Evolutionary conservation across 2,329 filamentous ascomycete species (phyloP), one percentile per base, ranked within the genome.

Genomic region (Zymoseptoria brevis): DNA sequence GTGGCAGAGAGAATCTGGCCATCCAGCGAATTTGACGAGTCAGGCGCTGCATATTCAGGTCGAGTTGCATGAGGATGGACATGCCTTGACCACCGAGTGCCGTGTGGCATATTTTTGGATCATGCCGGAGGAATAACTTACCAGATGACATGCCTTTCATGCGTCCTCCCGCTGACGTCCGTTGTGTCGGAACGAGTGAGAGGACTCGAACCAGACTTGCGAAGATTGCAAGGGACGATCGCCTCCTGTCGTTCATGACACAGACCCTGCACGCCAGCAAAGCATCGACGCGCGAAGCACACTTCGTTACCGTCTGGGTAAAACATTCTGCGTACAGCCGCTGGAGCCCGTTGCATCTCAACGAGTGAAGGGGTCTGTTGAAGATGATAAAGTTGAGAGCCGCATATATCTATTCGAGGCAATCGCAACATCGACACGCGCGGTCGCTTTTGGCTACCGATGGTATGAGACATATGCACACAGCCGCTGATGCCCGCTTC

Each of bases 401-500:
- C 35, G 35, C 35, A 45, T 45, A 45, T 45, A 7, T 45, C 11
- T 41, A n/a, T 45, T 45, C 35, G 16, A n/a, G 13, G 13, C 13
- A 45, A n/a, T n/a, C 35, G 16, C 35, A n/a, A 7, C 35, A 45
- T 13, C 16, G 35, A 45, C 13, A 45, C 16, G 22, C 19, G 26
- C 51, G 22, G 51, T 19, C 29, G 51, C 22, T 29, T 53, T 53
- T 30, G 22, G 22, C 51, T 53, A 53, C 51, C 51, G 29, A 9
- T 24, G 29, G 7, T 53, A 19, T 53, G n/a, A 19, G n/a, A 26
- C 51, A 19, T 24, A 24, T 53, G 51, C 51, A 29, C 11, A 22
- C 19, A 26, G 21, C 51, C 51, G 29, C 51, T 53, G 51, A 53
- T 53, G 51, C 51, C 51, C 51, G 51, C 51, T 53, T 45, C 35